Conservation (phyloP, 352 stramenopile species). For the Phytophthora hybrid region DNA sequence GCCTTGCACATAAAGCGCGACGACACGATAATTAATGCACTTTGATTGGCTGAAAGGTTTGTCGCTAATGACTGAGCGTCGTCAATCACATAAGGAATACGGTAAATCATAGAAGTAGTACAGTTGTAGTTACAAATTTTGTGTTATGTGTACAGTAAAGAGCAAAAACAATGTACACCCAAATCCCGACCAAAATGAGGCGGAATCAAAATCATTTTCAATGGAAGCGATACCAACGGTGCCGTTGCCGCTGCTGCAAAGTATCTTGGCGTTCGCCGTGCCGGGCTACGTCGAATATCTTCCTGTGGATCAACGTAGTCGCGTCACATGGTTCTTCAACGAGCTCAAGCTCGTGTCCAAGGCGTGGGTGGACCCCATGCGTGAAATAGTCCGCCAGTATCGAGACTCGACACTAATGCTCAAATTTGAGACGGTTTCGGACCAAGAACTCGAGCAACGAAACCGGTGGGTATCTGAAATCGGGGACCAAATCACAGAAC, state of each 20-base stretch:
- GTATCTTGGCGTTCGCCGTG: constrained; percentile 40
- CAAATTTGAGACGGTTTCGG: constrained; percentile 23
- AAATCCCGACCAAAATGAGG: neutral
- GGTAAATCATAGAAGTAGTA: no score
- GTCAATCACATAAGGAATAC: no score
- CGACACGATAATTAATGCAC: no score
- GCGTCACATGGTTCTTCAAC: constrained; percentile 12
- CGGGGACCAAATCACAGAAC: constrained; percentile 27
- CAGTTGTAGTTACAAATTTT: no score
- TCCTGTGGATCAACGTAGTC: neutral
- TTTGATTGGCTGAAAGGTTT: no score
- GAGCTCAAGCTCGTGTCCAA: constrained; percentile 37
- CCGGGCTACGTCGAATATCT: constrained; percentile 22
- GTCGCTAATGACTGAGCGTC: no score
- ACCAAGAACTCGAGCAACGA: constrained; percentile 24
- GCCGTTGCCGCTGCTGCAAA: constrained; percentile 32
- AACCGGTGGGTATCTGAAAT: constrained; percentile 8
- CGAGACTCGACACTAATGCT: constrained; percentile 27
- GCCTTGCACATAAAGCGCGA: no score
- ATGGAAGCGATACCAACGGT: constrained; percentile 25
- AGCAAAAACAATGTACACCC: neutral
- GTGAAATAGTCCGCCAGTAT: constrained; percentile 28
- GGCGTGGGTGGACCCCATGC: constrained; percentile 33
- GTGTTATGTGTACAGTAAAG: no score
- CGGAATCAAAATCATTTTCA: constrained; percentile 1